Evolutionary conservation across 306 rosid species (phyloP), one percentile per base, ranked within the genome.

Genomic region (Sicyos baderoa): DNA sequence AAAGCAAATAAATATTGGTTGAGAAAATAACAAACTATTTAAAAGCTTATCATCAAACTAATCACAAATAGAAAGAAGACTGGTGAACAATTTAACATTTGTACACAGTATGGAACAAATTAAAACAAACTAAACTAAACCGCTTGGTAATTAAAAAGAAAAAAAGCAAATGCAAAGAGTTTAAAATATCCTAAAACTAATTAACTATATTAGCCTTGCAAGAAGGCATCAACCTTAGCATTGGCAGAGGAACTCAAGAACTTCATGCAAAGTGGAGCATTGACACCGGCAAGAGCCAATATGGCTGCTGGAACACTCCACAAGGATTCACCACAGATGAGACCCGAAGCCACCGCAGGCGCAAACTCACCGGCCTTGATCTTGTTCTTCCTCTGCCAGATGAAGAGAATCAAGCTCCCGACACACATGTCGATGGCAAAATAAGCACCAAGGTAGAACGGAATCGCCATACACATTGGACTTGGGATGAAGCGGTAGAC

Each of bases 341-440:
- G 84, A 12, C 96, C 90, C 16, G 90, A 85, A 6, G 90, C 96
- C 14, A 86, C 40, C 0, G 90, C 87, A 1, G 96, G 92, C 3
- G 71, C 84, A 51, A 37, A 86, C 56, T 82, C 85, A 0, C 72
- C 19, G 13, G 92, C 90, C 62, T 68, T 72, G 23, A 58, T 45
- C 63, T 68, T 81, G 79, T 79, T 80, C 47, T 1, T 72, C 75
- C 73, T 80, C 54, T 77, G 74, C 93, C 90, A 86, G 3, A 77
- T 0, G 71, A 32, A 85, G 1, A 89, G 80, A 51, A 89, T 77
- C 78, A 87, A 79, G 83, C 93, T 85, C 16, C 96, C 96, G 29
- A 85, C 6, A 35, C 96, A 87, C 96, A 85, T 89, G 76, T 87
- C 93, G 60, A 84, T 82, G 71, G 89, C 85, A 19, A 89, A 89